phyloP scores from a whole-genome alignment of 2,329 filamentous ascomycete genomes.

The Cyphellophora attinorum region DNA sequence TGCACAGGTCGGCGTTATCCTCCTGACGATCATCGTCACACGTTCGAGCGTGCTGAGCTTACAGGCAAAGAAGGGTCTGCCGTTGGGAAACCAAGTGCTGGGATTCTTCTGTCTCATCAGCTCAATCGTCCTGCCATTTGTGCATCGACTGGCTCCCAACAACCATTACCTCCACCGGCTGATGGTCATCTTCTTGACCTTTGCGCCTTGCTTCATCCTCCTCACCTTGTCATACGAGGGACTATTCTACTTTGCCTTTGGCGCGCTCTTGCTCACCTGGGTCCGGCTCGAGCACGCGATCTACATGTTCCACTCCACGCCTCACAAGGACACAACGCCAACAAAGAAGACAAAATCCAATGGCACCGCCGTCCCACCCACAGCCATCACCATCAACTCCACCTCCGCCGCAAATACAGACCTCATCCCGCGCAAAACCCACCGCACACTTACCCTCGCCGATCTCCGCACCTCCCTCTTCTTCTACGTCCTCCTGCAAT shows the following conservation, averaged over 20 bases:
- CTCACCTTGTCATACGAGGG: conserved; percentile 96
- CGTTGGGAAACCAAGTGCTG: conserved; percentile 75
- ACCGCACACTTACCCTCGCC: conserved; percentile 65
- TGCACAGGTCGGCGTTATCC: conserved; percentile 56
- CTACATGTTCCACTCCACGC: conserved; percentile 36
- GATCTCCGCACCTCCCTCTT: conserved; percentile 85
- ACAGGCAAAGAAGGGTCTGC: conserved; percentile 75
- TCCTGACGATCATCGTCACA: conserved; percentile 77
- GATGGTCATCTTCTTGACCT: conserved; percentile 81
- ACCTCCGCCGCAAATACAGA: conserved; percentile 21
- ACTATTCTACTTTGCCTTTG: conserved; percentile 88
- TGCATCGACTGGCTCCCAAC: conserved; percentile 72
- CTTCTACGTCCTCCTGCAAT: conserved; percentile 90
- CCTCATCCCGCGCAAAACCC: conserved; percentile 22
- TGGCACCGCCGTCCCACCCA: conserved; percentile 9
- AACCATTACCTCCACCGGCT: conserved; percentile 84
- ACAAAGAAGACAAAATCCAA: conserved; percentile 16
- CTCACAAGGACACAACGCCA: conserved; percentile 6
- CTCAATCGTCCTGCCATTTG: conserved; percentile 69
- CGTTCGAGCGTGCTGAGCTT: conserved; percentile 75
- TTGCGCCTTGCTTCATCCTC: conserved; percentile 88
- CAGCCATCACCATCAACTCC: conserved; percentile 11
- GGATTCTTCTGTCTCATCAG: conserved; percentile 74
- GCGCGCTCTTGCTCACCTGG: conserved; percentile 73
- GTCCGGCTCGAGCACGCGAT: conserved; percentile 81